phyloP scores from a whole-genome alignment of 345 rosid species.

The Balakata baccata region DNA sequence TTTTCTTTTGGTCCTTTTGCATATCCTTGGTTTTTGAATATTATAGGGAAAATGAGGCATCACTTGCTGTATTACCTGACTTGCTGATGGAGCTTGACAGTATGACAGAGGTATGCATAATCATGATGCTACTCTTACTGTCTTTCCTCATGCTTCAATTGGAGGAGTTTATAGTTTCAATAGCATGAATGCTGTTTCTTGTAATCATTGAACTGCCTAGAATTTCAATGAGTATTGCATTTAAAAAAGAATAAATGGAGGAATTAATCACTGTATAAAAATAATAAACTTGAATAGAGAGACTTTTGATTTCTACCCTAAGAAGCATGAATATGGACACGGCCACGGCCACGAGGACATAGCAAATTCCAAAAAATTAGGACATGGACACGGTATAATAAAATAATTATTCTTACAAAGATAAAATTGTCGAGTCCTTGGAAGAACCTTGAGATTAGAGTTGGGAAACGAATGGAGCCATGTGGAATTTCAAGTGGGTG shows the following conservation, averaged over 20 bases:
- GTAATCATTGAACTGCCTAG: not conserved
- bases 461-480: too few relatives aligned
- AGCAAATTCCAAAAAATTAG: too few relatives aligned
- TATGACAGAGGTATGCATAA: conserved; percentile 67
- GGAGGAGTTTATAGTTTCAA: not conserved
- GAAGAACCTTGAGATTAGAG: too few relatives aligned
- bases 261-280: not conserved
- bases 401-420: too few relatives aligned
- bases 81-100: conserved; percentile 77
- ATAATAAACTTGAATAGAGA: not conserved
- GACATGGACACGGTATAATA: too few relatives aligned
- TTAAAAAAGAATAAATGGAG: not conserved
- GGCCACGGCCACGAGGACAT: too few relatives aligned
- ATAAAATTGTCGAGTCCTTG: too few relatives aligned
- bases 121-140: conserved; percentile 9
- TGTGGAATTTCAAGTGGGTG: too few relatives aligned
- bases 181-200: not conserved
- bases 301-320: too few relatives aligned
- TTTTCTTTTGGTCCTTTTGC: not conserved
- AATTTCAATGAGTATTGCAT: not conserved
- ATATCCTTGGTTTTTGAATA: conserved; percentile 8
- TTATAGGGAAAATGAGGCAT: conserved; percentile 96
- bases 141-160: not conserved
- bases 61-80: conserved; percentile 94
- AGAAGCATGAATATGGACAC: too few relatives aligned